These are phyloP conservation scores for Echria macrotheca DNA, from an alignment of 495 filamentous ascomycete genomes.

Conservation along the genomic window DNA sequence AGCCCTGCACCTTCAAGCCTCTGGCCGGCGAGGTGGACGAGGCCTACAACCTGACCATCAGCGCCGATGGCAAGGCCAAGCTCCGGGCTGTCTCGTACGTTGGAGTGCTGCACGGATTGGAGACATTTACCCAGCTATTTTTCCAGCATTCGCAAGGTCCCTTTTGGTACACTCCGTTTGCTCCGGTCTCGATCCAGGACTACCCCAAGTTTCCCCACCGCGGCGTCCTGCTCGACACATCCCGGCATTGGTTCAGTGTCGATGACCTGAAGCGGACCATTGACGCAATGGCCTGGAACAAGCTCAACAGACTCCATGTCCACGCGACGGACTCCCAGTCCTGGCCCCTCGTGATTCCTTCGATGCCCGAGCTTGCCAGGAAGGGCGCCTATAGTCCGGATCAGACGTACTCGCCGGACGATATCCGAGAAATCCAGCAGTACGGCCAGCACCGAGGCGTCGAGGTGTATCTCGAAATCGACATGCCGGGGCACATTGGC, in stretches of 20 bases:
- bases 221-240: constrained; percentile 68
- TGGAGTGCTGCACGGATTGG: constrained; percentile 61
- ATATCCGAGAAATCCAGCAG: constrained; percentile 57
- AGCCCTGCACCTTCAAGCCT: constrained; percentile 50
- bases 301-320: constrained; percentile 73
- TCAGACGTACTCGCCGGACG: constrained; percentile 56
- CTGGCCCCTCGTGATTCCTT: constrained; percentile 74
- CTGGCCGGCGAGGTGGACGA: constrained; percentile 62
- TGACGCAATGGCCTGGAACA: constrained; percentile 67
- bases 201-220: constrained; percentile 63
- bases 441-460: constrained; percentile 65
- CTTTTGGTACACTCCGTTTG: constrained; percentile 57
- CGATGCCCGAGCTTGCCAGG: constrained; percentile 60
- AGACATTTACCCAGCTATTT: constrained; percentile 72
- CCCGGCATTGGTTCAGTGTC: constrained; percentile 59
- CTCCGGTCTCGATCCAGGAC: constrained; percentile 63
- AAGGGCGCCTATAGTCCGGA: constrained; percentile 62
- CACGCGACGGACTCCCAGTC: constrained; percentile 79
- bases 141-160: constrained; percentile 53
- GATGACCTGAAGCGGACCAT: constrained; percentile 61
- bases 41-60: constrained; percentile 60
- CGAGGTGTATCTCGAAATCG: constrained; percentile 70
- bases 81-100: constrained; percentile 58
- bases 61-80: constrained; percentile 45
- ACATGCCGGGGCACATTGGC: constrained; percentile 76